Evolutionary conservation across 2,329 filamentous ascomycete species (phyloP), one percentile per base, ranked within the genome.

Genomic region (Ascochyta rabiei): DNA sequence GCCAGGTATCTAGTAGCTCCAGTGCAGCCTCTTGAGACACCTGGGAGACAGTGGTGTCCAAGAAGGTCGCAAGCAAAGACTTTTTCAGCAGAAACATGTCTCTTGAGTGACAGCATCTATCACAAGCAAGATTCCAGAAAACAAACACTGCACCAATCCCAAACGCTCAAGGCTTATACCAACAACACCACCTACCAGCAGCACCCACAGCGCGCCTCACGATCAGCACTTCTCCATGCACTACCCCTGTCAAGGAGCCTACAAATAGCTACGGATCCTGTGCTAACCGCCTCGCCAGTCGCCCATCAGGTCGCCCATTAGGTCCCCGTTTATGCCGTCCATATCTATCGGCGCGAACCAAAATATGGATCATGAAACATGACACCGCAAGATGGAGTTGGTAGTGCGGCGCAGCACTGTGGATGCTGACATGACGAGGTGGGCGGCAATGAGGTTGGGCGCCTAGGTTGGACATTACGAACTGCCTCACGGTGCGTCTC

Each of bases 401-500:
- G 52, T 50, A 37, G 46, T 55, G 52, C 46, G 52, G 52, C 52
- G 52, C 52, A 55, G 52, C 46, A 38, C 37, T 33, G 41, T 42
- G 48, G 33, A 39, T 38, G 48, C 48, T 44, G 40, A 43, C 34
- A 33, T 44, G 24, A 50, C 33, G 33, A 34, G 19, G n/a, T 44
- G 19, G 30, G 48, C 40, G 41, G 52, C 46, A 42, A 26, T 47
- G 46, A 46, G 48, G 34, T 42, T 48, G 46, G 46, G 46, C 52
- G 52, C 52, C 45, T 19, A 45, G 18, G 38, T 52, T 39, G 41
- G 48, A 47, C 18, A 45, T 30, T 23, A 48, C 62, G 61, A 31
- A 43, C 56, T 38, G 50, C 31, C 39, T 55, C 55, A 33, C 57
- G 15, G 13, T 43, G 47, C 9, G 66, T 51, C 30, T 62, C 63